Percentiles rank a stretch among this genome's conserved stretches.
phyloP scores from a whole-genome alignment of 306 rosid genomes.

The Quercus mongolica region DNA sequence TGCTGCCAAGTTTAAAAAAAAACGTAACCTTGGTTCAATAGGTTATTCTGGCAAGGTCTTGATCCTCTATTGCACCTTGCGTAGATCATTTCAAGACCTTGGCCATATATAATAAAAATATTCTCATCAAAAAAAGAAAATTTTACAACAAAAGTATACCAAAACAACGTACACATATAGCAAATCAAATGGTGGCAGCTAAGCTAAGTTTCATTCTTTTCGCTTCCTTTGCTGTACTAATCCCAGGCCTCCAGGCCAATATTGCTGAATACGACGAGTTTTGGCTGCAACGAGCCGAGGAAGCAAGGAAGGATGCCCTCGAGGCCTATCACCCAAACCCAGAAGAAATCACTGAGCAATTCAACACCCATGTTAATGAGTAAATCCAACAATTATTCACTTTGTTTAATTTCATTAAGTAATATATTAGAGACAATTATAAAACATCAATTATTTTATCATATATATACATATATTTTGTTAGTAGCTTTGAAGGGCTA shows the following conservation, averaged over 20 bases:
- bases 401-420: not conserved
- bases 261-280: constrained; percentile 39
- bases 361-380: constrained; percentile 43
- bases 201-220: constrained; percentile 32
- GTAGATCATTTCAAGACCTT: constrained; percentile 20
- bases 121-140: not conserved
- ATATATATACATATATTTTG: too few species aligned
- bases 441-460: too few species aligned
- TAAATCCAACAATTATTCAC: not conserved
- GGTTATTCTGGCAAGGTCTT: constrained; percentile 35
- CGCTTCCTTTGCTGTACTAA: constrained; percentile 32
- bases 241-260: constrained; percentile 57
- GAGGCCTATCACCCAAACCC: constrained; percentile 55
- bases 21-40: constrained; percentile 7
- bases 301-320: constrained; percentile 39
- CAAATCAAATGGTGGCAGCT: constrained; percentile 27
- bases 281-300: constrained; percentile 20
- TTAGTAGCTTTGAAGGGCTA: too few species aligned
- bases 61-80: not conserved
- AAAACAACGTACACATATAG: not conserved
- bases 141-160: not conserved
- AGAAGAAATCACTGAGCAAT: constrained; percentile 26
- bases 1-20: not conserved
- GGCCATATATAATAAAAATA: constrained; percentile 5
- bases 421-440: not conserved